phyloP scores from a whole-genome alignment of 805 yeast genomes.

The Lachancea mirantina region DNA sequence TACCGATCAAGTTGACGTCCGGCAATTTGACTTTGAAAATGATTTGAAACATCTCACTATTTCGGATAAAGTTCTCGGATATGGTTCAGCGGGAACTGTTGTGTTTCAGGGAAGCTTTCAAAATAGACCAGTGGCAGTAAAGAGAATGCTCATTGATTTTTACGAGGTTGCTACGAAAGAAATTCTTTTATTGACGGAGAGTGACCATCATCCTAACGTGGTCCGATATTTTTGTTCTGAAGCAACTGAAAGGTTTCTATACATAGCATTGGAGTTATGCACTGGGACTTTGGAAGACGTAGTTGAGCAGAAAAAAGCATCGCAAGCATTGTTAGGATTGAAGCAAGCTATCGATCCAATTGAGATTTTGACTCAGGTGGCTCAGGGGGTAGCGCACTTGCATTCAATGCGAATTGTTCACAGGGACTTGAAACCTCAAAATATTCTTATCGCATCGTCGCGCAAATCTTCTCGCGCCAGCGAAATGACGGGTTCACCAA shows the following conservation, averaged over 20 bases:
- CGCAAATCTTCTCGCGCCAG: slow-evolving; percentile 33
- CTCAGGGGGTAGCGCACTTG: slow-evolving; percentile 76
- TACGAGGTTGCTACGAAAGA: slow-evolving; percentile 93
- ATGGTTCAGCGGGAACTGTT: slow-evolving; percentile 95
- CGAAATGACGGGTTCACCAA: slow-evolving; percentile 11
- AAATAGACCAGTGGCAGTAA: slow-evolving; percentile 90
- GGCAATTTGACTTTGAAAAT: slow-evolving; percentile 18
- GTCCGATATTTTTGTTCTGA: slow-evolving; percentile 92
- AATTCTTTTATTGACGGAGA: slow-evolving; percentile 77
- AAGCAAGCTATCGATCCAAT: slow-evolving; percentile 41
- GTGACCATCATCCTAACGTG: slow-evolving; percentile 96
- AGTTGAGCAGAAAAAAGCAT: slow-evolving; percentile 44
- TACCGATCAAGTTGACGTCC: slow-evolving; percentile 4
- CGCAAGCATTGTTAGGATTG: slow-evolving; percentile 33
- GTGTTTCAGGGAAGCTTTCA: slow-evolving; percentile 89
- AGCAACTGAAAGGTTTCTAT: slow-evolving; percentile 75
- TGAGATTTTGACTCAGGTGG: slow-evolving; percentile 63
- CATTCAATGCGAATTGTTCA: slow-evolving; percentile 90
- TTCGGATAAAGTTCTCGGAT: slow-evolving; percentile 75
- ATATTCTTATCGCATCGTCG: slow-evolving; percentile 74
- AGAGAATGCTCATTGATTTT: slow-evolving; percentile 86
- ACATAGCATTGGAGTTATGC: slow-evolving; percentile 90
- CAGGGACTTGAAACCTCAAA: slow-evolving; percentile 91
- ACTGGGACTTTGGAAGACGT: slow-evolving; percentile 83
- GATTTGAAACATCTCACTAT: slow-evolving; percentile 49